Conservation (phyloP, 1,284 basidiomycete genomes). For the Sporisorium graminicola region DNA sequence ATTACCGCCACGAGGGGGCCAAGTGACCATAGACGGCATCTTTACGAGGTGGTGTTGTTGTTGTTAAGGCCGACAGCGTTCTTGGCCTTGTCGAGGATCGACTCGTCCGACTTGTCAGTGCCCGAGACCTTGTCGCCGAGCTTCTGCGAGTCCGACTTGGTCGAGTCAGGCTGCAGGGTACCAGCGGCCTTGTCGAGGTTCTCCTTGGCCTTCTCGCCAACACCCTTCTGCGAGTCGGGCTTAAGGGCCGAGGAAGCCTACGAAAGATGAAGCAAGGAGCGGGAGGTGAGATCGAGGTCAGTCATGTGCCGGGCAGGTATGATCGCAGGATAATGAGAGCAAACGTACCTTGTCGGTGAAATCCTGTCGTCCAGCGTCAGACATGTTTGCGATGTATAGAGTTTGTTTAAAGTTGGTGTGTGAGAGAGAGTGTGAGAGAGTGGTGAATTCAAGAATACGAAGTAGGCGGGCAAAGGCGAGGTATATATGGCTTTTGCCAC, state of each 20-base stretch:
- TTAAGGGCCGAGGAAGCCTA: slow-evolving; percentile 53
- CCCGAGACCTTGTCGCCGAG: slow-evolving; percentile 74
- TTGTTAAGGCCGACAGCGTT: slow-evolving; percentile 53
- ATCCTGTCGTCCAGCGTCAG: slow-evolving; percentile 57
- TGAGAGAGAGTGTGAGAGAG: slow-evolving; percentile 15
- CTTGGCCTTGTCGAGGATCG: slow-evolving; percentile 59
- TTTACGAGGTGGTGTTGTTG: slow-evolving; percentile 31
- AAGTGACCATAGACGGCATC: not conserved
- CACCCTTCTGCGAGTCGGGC: slow-evolving; percentile 57
- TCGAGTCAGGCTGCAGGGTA: slow-evolving; percentile 70
- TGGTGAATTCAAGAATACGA: not conserved
- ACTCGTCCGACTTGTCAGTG: slow-evolving; percentile 51
- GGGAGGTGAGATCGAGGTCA: not conserved
- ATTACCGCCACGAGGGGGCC: not conserved
- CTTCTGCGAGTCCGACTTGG: slow-evolving; percentile 70
- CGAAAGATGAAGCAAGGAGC: no score
- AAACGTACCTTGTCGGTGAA: slow-evolving; percentile 53
- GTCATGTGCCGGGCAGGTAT: not conserved
- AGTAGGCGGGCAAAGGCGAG: not conserved
- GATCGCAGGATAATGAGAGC: not conserved
- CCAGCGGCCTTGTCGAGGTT: slow-evolving; percentile 60
- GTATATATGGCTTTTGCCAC: slow-evolving; percentile 39
- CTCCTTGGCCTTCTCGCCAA: slow-evolving; percentile 56
- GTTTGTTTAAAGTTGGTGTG: slow-evolving; percentile 9
- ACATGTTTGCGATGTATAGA: slow-evolving; percentile 35